Percentiles rank a stretch among this genome's conserved stretches.
Conservation (phyloP, 805 yeast species). For the Nakazawaea ernobii region DNA sequence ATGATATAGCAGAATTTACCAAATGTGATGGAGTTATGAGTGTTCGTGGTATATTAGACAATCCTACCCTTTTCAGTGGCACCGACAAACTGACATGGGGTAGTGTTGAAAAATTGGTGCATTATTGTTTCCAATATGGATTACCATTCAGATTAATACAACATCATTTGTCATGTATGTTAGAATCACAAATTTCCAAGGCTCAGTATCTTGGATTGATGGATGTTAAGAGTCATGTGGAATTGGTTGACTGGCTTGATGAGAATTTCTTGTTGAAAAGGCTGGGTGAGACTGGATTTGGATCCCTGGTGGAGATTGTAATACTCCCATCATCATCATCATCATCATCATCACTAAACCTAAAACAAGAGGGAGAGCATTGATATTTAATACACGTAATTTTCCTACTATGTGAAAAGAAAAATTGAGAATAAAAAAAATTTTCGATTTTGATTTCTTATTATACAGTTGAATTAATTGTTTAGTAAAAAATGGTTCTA, state of each 20-base stretch:
- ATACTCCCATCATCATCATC: no score
- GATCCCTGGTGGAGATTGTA: slow-evolving; percentile 28
- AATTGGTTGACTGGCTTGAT: slow-evolving; percentile 83
- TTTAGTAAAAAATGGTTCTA: no score
- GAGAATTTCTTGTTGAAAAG: slow-evolving; percentile 58
- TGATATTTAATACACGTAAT: no score
- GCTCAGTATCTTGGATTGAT: slow-evolving; percentile 57
- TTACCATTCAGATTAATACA: slow-evolving; percentile 79
- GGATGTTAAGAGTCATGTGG: slow-evolving; percentile 48
- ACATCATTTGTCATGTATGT: slow-evolving; percentile 87
- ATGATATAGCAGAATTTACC: slow-evolving; percentile 54
- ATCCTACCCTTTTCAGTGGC: slow-evolving; percentile 87
- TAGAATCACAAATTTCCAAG: slow-evolving; percentile 48
- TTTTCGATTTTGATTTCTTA: neutral
- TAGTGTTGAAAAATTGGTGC: slow-evolving; percentile 80
- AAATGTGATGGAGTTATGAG: slow-evolving; percentile 94
- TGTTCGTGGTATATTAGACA: slow-evolving; percentile 78
- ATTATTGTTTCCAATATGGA: slow-evolving; percentile 72
- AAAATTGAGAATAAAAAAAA: neutral
- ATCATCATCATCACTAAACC: no score
- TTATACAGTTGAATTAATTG: no score
- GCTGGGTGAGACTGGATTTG: slow-evolving; percentile 67
- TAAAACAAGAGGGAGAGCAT: no score
- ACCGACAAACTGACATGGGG: slow-evolving; percentile 78
- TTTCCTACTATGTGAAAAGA: no score